Evolutionary conservation across 495 filamentous ascomycete genomes (phyloP).

Genomic region (Annulohypoxylon maeteangense): DNA sequence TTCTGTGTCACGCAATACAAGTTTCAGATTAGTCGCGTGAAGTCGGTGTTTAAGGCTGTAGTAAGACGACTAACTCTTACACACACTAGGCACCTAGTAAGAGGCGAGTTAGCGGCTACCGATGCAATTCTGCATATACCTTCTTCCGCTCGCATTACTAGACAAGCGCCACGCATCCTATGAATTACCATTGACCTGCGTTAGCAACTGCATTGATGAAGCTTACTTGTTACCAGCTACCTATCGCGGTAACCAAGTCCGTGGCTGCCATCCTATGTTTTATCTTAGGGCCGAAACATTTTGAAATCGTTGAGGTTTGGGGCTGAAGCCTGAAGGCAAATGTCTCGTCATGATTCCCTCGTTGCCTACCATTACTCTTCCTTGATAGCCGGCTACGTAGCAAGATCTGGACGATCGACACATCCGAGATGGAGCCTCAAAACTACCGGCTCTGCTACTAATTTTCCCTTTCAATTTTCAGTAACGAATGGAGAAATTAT

Average conservation of each 20-base stretch:
- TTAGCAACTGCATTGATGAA: constrained; percentile 9
- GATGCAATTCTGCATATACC: constrained; percentile 13
- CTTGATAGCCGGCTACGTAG: constrained; percentile 1
- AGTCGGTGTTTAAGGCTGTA: constrained; percentile 25
- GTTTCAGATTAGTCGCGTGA: constrained; percentile 29
- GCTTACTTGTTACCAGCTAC: constrained; percentile 32
- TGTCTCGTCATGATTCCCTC: constrained; percentile 2
- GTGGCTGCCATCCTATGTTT: constrained; percentile 17
- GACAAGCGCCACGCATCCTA: constrained; percentile 20
- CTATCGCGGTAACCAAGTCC: constrained; percentile 39
- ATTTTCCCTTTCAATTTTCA: background rate
- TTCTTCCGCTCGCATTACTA: constrained; percentile 30
- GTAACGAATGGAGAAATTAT: constrained; percentile 1
- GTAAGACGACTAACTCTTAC: constrained; percentile 36
- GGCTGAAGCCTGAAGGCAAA: constrained; percentile 8
- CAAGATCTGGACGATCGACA: constrained; percentile 7
- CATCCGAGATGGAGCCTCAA: constrained; percentile 17
- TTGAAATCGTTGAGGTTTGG: constrained; percentile 16
- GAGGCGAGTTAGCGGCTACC: constrained; percentile 5
- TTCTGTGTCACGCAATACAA: constrained; percentile 22
- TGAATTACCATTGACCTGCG: constrained; percentile 9
- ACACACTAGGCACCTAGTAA: no score
- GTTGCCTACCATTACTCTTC: constrained; percentile 11
- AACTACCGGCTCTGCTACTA: background rate
- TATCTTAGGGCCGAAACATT: constrained; percentile 11